A percentile compares a stretch with the other conserved stretches of the same genome.
These are phyloP conservation scores for Heliosperma pusillum DNA, from an alignment of 148 eudicot genomes.

Conservation along the genomic window DNA sequence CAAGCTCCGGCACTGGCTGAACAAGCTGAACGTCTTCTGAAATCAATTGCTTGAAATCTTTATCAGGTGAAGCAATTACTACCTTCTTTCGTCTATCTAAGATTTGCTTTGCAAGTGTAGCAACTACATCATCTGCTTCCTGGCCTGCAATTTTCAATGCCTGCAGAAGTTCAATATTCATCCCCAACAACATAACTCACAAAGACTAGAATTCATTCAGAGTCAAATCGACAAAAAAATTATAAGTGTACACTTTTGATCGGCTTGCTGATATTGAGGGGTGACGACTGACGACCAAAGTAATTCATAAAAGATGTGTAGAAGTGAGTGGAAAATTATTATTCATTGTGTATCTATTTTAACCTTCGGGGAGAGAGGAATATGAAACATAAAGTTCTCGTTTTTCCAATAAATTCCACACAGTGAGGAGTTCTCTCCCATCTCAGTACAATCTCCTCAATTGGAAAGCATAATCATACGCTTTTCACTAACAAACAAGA, in stretches of 20 bases:
- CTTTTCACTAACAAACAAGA: no score
- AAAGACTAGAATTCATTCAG: no score
- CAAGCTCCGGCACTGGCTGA: slow-evolving; percentile 65
- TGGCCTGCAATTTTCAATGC: slow-evolving; percentile 66
- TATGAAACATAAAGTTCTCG: no score
- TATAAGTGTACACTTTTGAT: no score
- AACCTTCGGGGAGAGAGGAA: no score
- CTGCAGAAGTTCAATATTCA: slow-evolving; percentile 31
- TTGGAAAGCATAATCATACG: background rate
- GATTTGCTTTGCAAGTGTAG: slow-evolving; percentile 67
- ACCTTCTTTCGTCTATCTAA: slow-evolving; percentile 48
- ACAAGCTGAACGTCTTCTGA: slow-evolving; percentile 93
- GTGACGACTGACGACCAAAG: background rate
- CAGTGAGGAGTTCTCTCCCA: background rate
- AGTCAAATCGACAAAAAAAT: no score
- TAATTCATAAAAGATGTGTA: no score
- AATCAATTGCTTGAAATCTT: slow-evolving; percentile 96
- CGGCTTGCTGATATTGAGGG: background rate
- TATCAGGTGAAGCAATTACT: slow-evolving; percentile 95
- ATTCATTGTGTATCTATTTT: no score
- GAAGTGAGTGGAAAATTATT: no score
- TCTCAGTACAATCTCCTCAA: background rate
- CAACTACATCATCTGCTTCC: slow-evolving; percentile 97
- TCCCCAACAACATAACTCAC: background rate
- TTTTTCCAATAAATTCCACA: no score